Evolutionary conservation across 371 early-diverging fungal species (phyloP), one percentile per base, ranked within the genome.

Genomic region (Rhizopus arrhizus): DNA sequence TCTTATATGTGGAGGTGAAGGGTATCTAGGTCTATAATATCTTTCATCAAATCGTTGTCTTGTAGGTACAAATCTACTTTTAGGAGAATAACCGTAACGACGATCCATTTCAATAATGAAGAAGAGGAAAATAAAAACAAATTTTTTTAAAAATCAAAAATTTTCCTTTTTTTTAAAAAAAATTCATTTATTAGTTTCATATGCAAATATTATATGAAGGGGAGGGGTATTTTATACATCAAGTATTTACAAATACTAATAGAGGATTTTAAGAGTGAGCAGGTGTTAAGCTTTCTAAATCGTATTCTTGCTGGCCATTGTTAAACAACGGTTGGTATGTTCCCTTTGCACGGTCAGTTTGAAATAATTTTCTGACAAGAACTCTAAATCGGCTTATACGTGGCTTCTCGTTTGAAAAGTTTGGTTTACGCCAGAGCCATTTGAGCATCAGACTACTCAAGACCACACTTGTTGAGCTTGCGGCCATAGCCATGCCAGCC

Each of bases 401-500:
- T 11, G 16, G 22, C 53, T 8, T 33, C 13, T 52, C 43, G 15
- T 41, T 22, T 7, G 31, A 54, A 41, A 85, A 65, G 0, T 29
- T 11, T 5, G 87, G 89, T 56, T 82, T 85, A 50, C 61, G 70
- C 83, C 86, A 93, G 51, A 69, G 62, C 65, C 84, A 81, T 64
- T 83, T 86, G 45, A 98, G 84, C 72, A 92, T 70, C 60, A 98
- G 73, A 58, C 94, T 94, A 54, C 91, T 91, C 46, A 85, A 74
- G 29, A 97, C 96, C 1, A 98, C 98, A 59, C 89, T 89, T 6
- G 96, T 91, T n/a, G 94, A 93, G 50, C 91, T 90, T 59, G 92
- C 83, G 1, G 95, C 95, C 98, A 98, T 98, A 43, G 95, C 94
- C 67, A 92, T 76, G 35, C 95, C 96, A 0, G 97, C 94, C 70